Conservation (phyloP, 257 asterid species). For the Datura wrightii region DNA sequence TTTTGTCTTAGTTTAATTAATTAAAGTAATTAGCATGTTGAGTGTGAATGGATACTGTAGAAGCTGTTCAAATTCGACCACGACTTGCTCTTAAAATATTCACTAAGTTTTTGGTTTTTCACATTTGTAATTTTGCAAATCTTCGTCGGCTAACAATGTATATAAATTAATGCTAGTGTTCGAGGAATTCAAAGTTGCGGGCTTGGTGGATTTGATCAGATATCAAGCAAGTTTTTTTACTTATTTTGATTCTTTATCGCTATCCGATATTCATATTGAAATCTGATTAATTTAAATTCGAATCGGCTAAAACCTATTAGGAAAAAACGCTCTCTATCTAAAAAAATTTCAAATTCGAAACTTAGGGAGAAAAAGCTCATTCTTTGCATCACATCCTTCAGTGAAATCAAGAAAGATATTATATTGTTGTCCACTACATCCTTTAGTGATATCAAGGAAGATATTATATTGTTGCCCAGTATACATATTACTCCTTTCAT, state of each 20-base stretch:
- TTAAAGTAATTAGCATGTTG: constrained; percentile 34
- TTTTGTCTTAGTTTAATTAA: constrained; percentile 31
- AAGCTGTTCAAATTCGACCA: constrained; percentile 29
- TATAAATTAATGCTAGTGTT: background rate
- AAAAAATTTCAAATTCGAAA: no score
- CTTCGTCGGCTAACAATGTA: constrained; percentile 3
- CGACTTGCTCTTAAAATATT: background rate
- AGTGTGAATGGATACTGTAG: constrained; percentile 47
- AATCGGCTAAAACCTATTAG: no score
- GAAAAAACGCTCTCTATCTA: no score
- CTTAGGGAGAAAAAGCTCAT: no score
- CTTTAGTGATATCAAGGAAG: constrained; percentile 37
- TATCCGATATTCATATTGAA: no score
- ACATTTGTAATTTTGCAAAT: constrained; percentile 36
- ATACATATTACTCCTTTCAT: no score
- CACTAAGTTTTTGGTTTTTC: background rate
- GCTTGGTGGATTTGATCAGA: constrained; percentile 44
- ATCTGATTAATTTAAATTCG: no score
- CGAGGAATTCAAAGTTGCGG: constrained; percentile 42
- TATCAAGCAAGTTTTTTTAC: constrained; percentile 44
- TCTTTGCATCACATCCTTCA: no score
- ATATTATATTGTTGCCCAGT: background rate
- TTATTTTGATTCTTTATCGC: no score
- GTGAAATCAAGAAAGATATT: constrained; percentile 41
- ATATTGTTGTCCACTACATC: background rate